phyloP scores from a whole-genome alignment of 192 early-diverging fungal genomes.

The Cetraspora pellucida region DNA sequence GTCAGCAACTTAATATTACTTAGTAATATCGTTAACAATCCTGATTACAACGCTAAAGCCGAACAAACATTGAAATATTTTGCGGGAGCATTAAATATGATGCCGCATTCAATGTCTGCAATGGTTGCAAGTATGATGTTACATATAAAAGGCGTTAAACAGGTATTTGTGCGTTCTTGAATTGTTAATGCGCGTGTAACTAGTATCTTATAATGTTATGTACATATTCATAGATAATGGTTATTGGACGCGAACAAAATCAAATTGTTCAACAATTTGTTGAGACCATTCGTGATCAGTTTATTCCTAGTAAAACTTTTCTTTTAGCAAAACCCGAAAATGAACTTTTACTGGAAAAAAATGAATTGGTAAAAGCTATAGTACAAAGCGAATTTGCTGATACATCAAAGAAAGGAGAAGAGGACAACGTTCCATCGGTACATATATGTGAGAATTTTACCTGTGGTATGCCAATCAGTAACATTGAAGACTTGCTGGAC shows the following conservation, averaged over 20 bases:
- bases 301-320: slow-evolving; percentile 50
- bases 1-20: slow-evolving; percentile 57
- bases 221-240: slow-evolving; percentile 35
- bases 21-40: slow-evolving; percentile 41
- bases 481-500: slow-evolving; percentile 39
- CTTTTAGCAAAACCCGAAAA: slow-evolving; percentile 7
- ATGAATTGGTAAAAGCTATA: slow-evolving; percentile 36
- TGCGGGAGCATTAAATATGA: slow-evolving; percentile 31
- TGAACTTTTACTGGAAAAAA: slow-evolving; percentile 32
- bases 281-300: slow-evolving; percentile 33
- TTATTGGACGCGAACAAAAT: slow-evolving; percentile 34
- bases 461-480: slow-evolving; percentile 55
- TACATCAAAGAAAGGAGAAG: neutral
- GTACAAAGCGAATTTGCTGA: neutral
- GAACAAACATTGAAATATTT: slow-evolving; percentile 41
- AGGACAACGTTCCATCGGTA: slow-evolving; percentile 25
- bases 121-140: slow-evolving; percentile 44
- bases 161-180: slow-evolving; percentile 38
- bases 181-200: neutral
- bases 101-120: slow-evolving; percentile 49
- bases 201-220: neutral
- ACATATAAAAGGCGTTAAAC: slow-evolving; percentile 42
- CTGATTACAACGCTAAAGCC: slow-evolving; percentile 39
- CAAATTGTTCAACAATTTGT: slow-evolving; percentile 36
- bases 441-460: slow-evolving; percentile 60